Conservation (phyloP, 2,329 filamentous ascomycete species). For the Mycosphaerella sp. region DNA sequence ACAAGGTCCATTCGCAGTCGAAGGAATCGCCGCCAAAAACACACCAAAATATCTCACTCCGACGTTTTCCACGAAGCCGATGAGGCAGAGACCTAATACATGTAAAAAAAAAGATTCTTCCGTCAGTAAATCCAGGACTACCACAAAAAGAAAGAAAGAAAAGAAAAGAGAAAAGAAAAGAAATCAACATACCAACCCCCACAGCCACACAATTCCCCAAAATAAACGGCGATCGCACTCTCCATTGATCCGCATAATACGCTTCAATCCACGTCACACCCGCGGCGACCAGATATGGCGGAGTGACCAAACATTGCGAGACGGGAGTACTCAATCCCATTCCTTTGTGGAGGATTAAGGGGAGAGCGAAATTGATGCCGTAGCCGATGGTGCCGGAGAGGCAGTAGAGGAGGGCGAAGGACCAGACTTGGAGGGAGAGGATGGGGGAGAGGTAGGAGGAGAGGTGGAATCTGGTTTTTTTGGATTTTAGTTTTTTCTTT, state of each 20-base stretch:
- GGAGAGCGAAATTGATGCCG: conserved; percentile 12
- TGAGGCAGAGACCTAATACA: conserved; percentile 34
- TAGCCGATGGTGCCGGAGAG: conserved; percentile 1
- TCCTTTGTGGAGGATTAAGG: conserved; percentile 10
- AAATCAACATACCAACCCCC: conserved; percentile 49
- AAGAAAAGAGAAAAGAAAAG: neutral
- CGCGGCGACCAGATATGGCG: conserved; percentile 36
- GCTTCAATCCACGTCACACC: conserved; percentile 22
- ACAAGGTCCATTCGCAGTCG: conserved; percentile 21
- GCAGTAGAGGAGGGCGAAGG: neutral
- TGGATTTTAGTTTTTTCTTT: no score
- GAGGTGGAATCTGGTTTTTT: neutral
- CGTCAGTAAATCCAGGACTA: no score
- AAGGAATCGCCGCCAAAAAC: conserved; percentile 25
- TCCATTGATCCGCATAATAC: conserved; percentile 24
- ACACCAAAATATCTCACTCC: conserved; percentile 28
- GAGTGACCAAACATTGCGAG: conserved; percentile 42
- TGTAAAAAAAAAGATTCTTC: conserved; percentile 36
- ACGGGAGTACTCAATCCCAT: conserved; percentile 39
- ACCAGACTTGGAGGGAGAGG: no score
- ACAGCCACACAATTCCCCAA: conserved; percentile 15
- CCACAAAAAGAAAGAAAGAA: no score
- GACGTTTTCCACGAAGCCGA: conserved; percentile 25
- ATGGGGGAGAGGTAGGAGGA: neutral
- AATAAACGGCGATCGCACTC: conserved; percentile 25